Percentiles rank a stretch among this genome's conserved stretches.
These are phyloP conservation scores for Curvularia hawaiiensis DNA, from an alignment of 2,329 filamentous ascomycete genomes.

Conservation along the genomic window DNA sequence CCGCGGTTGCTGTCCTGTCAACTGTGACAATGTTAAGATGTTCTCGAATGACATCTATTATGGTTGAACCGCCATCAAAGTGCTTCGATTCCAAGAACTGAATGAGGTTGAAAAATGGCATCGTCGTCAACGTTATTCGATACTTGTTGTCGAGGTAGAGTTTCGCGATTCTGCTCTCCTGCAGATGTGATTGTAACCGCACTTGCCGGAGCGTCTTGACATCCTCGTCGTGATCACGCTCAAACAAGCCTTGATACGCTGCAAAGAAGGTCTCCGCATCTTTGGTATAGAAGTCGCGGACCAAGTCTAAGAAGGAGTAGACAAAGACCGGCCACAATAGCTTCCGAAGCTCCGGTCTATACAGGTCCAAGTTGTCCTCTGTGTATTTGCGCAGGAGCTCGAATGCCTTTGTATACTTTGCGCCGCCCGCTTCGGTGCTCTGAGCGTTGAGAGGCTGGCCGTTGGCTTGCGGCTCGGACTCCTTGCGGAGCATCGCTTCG, in stretches of 20 bases:
- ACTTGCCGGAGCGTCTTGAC: constrained; percentile 76
- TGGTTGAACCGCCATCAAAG: constrained; percentile 77
- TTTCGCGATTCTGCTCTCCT: constrained; percentile 76
- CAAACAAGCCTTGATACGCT: constrained; percentile 71
- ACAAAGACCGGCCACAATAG: constrained; percentile 93
- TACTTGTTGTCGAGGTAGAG: constrained; percentile 89
- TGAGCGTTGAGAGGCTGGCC: constrained; percentile 72
- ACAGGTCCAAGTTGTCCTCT: constrained; percentile 89
- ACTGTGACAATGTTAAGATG: constrained; percentile 64
- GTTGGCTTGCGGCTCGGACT: constrained; percentile 84
- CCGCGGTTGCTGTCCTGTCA: constrained; percentile 60
- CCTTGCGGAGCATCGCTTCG: constrained; percentile 88
- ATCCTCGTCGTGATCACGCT: constrained; percentile 79
- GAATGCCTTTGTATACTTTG: constrained; percentile 78
- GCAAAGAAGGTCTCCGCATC: constrained; percentile 78
- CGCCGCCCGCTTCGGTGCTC: constrained; percentile 71
- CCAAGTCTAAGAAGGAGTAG: constrained; percentile 85
- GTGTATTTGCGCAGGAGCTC: constrained; percentile 79
- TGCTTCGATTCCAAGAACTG: constrained; percentile 89
- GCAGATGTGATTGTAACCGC: constrained; percentile 76
- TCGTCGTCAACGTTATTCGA: constrained; percentile 83
- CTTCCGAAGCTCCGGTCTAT: constrained; percentile 87
- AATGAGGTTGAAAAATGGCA: constrained; percentile 81
- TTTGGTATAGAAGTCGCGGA: constrained; percentile 70
- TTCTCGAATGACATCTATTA: constrained; percentile 73